Evolutionary conservation across 2,329 filamentous ascomycete genomes (phyloP).

Genomic region (Apiospora rasikravindrae): DNA sequence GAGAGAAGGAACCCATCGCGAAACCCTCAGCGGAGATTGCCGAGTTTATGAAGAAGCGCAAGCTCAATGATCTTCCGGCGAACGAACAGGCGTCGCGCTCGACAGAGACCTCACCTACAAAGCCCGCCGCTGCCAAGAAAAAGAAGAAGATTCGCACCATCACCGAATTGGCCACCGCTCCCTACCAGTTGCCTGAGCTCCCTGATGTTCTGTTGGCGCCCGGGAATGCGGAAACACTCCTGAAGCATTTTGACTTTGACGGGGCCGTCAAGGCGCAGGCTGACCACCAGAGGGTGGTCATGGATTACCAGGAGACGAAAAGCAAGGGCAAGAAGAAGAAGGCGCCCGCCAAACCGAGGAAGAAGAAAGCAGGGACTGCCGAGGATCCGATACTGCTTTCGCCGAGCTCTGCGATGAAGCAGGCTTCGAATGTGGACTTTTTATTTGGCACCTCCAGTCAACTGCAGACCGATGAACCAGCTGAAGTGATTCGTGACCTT

Average conservation of each 20-base stretch:
- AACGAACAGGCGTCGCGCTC: constrained; percentile 32
- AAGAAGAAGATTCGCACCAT: constrained; percentile 75
- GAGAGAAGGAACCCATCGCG: constrained; percentile 21
- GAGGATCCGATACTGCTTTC: constrained; percentile 66
- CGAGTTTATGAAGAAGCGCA: constrained; percentile 58
- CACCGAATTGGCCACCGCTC: constrained; percentile 76
- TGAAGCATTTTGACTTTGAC: constrained; percentile 51
- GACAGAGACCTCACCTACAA: constrained; percentile 41
- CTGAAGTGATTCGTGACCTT: constrained; percentile 66
- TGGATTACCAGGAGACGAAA: constrained; percentile 37
- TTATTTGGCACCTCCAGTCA: constrained; percentile 89
- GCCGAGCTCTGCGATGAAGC: constrained; percentile 69
- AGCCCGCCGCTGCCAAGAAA: constrained; percentile 58
- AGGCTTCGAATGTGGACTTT: constrained; percentile 74
- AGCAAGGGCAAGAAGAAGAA: constrained; percentile 47
- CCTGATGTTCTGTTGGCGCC: constrained; percentile 30
- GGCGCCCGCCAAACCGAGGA: constrained; percentile 36
- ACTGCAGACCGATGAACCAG: constrained; percentile 74
- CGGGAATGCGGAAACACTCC: constrained; percentile 44
- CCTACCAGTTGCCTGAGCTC: constrained; percentile 57
- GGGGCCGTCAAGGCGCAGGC: constrained; percentile 41
- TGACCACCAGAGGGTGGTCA: constrained; percentile 39
- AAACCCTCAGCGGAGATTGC: constrained; percentile 3
- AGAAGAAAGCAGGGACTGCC: constrained; percentile 43
- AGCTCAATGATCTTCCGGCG: constrained; percentile 56